Evolutionary conservation across 768 basidiomycete species (phyloP), one percentile per base, ranked within the genome.

Genomic region (Saitozyma sp.): DNA sequence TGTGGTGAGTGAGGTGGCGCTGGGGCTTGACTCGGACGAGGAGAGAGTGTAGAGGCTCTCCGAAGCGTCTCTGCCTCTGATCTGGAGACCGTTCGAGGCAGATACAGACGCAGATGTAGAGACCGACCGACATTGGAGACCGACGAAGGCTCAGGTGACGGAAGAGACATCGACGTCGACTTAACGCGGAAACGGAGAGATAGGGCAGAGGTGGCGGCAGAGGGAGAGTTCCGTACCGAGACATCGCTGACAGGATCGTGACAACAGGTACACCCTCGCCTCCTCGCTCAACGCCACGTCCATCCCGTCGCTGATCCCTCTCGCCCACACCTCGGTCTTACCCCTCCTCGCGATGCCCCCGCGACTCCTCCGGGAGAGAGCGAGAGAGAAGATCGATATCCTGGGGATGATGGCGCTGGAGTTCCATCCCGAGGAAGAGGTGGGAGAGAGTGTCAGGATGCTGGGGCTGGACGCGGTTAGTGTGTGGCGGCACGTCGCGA

Each of bases 251-350:
- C 45, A n/a, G n/a, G 45, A 17, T 17, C 6, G 45, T 13, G n/a
- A 11, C 13, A 9, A 17, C 53, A 62, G 61, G 61, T 56, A 56
- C 48, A 39, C 55, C 37, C 41, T 61, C 49, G 59, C 58, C 11
- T n/a, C 29, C 8, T 13, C 14, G 6, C 40, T 48, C 49, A 29
- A 57, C 49, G 54, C 63, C 39, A 65, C 59, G 11, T 1, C 53
- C 9, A 42, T 29, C 29, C 63, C 63, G 5, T 65, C 63, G 14
- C 59, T 65, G n/a, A 55, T 65, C 40, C 63, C 63, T 11, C 53
- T 65, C 40, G 58, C 63, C 7, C 58, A 60, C 50, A 55, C 50
- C n/a, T 56, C 58, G 8, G 63, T 65, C 19, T 39, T 60, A 1
- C 63, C 63, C 1, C 60, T 53, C 50, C 54, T 65, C 9, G 52